Conservation (phyloP, 75 land plant genomes). For the Isoetes taiwanensis region DNA sequence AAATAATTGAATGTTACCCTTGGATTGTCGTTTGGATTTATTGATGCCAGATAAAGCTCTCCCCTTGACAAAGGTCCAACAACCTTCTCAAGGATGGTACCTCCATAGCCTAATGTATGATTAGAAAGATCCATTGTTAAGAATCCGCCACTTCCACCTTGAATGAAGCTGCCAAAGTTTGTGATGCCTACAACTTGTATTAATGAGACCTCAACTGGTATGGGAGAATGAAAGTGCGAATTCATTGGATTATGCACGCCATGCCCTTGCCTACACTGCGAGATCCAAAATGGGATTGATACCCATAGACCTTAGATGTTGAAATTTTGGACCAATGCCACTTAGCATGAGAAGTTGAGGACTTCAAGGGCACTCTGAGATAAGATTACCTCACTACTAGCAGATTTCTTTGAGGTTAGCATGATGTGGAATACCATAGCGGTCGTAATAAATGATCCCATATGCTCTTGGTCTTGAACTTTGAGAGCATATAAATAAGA, state of each 20-base stretch:
- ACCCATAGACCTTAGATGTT: constrained; percentile 5
- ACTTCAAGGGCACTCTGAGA: constrained; percentile 15
- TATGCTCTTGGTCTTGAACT: not conserved
- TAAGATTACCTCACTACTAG: constrained; percentile 15
- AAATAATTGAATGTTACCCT: constrained; percentile 45
- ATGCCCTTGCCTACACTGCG: constrained; percentile 8
- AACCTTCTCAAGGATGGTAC: constrained; percentile 46
- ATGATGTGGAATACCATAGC: not conserved
- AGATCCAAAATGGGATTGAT: constrained; percentile 2
- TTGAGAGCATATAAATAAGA: no score
- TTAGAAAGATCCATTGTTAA: no score
- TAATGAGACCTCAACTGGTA: constrained; percentile 12
- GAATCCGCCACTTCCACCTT: constrained; percentile 8
- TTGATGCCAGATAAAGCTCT: constrained; percentile 13
- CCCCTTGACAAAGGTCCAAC: constrained; percentile 32
- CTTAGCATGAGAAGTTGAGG: constrained; percentile 23
- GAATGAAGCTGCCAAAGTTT: constrained; percentile 18
- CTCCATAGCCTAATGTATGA: no score
- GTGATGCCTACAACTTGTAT: constrained; percentile 20
- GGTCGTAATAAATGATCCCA: not conserved
- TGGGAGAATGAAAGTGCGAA: not conserved
- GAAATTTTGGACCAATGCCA: constrained; percentile 15
- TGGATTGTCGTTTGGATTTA: constrained; percentile 27
- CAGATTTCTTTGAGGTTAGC: not conserved
- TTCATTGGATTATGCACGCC: constrained; percentile 20